Evolutionary conservation across 2,329 filamentous ascomycete species (phyloP).

Genomic region (Alternaria sp.): DNA sequence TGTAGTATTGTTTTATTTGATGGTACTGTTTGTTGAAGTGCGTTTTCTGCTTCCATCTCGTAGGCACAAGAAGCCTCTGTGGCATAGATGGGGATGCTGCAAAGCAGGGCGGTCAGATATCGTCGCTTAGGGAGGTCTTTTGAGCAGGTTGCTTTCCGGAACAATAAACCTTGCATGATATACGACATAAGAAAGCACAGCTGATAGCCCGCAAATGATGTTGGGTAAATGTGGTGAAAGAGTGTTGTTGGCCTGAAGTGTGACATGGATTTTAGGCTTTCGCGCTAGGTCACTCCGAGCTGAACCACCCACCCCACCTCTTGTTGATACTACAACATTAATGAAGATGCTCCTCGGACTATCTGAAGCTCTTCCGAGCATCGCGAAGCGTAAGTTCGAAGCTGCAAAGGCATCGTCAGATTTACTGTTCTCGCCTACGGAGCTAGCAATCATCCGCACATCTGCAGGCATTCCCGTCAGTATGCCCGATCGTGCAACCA

Average conservation of each 20-base stretch:
- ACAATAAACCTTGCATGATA: neutral
- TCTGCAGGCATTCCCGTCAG: constrained; percentile 51
- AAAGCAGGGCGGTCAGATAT: constrained; percentile 13
- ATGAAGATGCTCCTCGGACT: constrained; percentile 45
- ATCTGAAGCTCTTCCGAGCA: constrained; percentile 45
- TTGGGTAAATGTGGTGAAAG: neutral
- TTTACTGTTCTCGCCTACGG: constrained; percentile 53
- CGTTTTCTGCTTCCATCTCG: neutral
- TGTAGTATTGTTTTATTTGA: constrained; percentile 12
- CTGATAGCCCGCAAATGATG: neutral
- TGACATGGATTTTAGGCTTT: constrained; percentile 15
- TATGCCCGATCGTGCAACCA: constrained; percentile 17
- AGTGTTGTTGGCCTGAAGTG: constrained; percentile 2
- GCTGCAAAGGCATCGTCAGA: constrained; percentile 47
- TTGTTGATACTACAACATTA: constrained; percentile 2
- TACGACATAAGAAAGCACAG: constrained; percentile 1
- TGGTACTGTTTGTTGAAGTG: constrained; percentile 4
- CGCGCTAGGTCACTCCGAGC: constrained; percentile 9
- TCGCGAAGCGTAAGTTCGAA: constrained; percentile 51
- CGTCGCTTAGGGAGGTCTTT: constrained; percentile 4
- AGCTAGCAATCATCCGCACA: constrained; percentile 51
- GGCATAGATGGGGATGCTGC: constrained; percentile 20
- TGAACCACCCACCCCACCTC: neutral
- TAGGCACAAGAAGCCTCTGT: constrained; percentile 13
- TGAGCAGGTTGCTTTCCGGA: constrained; percentile 2